Base-by-base conservation (phyloP, 148 eudicot species). In the Rheum nobile region DNA sequence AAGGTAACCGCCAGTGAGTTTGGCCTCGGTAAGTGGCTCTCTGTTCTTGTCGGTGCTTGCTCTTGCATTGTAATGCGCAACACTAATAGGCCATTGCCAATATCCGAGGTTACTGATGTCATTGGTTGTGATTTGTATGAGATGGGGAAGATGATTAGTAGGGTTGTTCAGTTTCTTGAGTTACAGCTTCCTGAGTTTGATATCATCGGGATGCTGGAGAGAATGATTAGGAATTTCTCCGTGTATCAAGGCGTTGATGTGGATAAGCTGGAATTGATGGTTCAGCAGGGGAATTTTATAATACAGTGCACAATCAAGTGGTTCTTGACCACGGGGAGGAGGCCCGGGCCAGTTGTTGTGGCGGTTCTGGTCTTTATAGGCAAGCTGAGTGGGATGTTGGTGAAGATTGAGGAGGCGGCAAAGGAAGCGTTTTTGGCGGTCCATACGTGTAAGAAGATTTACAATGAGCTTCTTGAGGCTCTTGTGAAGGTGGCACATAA, bases 281-380 rank as follows among this genome's bases (percentile, higher is more conserved):
- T 83, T 17, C 83, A 92, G 77, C 96, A 92, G 63, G 98, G 98
- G 77, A 80, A 81, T 74, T 90, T 88, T 77, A 67, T 92, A 67
- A 37, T 92, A 61, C 98, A 90, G 39, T 90, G 98, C 82, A 80
- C 86, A 83, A 78, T 88, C 44, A 87, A 92, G 80, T 92, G 98
- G 98, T 90, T 72, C 77, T 72, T 92, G 80, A 88, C 91, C 0
- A 92, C 98, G 0, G 96, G 98, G 67, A 77, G 98, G 76, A 82
- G 86, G 77, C 98, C 96, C 0, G 85, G 90, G 75, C 96, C 91
- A 1, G 84, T 88, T 47, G 90, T 81, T 39, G 90, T 81, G 72
- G 91, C 98, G 14, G 87, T 90, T 29, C 73, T 92, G 82, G 87
- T 87, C 12, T 90, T 90, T 82, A 86, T 92, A 48, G 91, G 79